Evolutionary conservation across 1,284 basidiomycete genomes (phyloP).

Genomic region (Schizophyllum amplum): DNA sequence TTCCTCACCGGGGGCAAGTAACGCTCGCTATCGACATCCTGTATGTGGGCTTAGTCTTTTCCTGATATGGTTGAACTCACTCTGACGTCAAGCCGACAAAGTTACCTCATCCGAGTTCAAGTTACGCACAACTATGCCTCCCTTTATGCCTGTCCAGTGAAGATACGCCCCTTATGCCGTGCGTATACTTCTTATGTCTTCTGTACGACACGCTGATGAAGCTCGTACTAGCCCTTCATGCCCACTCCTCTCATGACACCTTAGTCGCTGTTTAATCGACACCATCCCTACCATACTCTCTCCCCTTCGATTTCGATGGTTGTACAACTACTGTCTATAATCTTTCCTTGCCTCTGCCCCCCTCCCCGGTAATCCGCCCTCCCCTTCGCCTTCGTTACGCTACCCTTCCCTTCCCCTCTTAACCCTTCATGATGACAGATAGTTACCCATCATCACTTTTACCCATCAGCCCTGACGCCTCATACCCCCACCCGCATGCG

Average conservation of each 20-base stretch:
- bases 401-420: not conserved
- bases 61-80: too few species aligned
- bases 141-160: not conserved
- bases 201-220: not conserved
- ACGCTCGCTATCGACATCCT: conserved; percentile 35
- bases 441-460: not conserved
- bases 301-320: not conserved
- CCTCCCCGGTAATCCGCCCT: conserved; percentile 3
- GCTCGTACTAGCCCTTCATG: not conserved
- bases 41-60: too few species aligned
- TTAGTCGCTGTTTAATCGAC: not conserved
- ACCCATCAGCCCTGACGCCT: too few species aligned
- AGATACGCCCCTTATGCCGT: not conserved
- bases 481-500: not conserved
- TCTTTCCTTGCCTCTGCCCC: not conserved
- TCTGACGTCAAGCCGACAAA: conserved; percentile 6
- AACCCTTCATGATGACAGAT: not conserved
- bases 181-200: not conserved
- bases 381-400: not conserved
- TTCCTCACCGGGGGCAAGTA: conserved; percentile 58
- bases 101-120: not conserved
- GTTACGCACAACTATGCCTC: not conserved
- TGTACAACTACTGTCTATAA: conserved; percentile 1
- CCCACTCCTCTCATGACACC: not conserved
- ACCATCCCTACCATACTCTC: not conserved